Evolutionary conservation across 768 basidiomycete genomes (phyloP), one percentile per base, ranked within the genome.

Genomic region (Boletus barrowsii): DNA sequence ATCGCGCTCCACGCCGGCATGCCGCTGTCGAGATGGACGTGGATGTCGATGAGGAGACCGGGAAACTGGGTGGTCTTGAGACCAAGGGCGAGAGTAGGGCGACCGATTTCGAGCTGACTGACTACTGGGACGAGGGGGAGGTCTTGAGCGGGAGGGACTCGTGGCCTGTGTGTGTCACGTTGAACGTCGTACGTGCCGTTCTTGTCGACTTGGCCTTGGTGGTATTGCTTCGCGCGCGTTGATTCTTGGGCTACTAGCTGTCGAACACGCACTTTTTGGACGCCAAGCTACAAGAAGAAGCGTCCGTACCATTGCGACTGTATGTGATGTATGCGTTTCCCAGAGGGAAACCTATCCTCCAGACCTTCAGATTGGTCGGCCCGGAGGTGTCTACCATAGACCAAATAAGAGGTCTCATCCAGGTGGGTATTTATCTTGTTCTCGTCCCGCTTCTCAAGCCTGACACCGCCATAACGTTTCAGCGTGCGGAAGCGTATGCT

Each of bases 81-180:
- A 87, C 83, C 15, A 75, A 82, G 37, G 59, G 56, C 33, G 68
- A 74, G 36, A 67, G 66, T 22, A 69, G 69, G 10, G 87, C 84
- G 11, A 81, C 83, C 10, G 93, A 95, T 68, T 94, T 94, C 60
- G 93, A 95, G 71, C 77, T 94, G 20, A 79, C 84, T 11, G 92
- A 95, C 67, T 89, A 86, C 57, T 92, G 90, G 89, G 91, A 91
- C 62, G 89, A 90, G 58, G 93, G 93, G 0, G 86, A 84, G 53
- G 68, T 75, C 17, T 64, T 93, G 29, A 77, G 74, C 37, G 84
- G 84, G 2, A 74, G 83, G 56, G 81, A 87, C 2, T 60, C 65
- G 13, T 88, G 92, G 84, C 93, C 92, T 0, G 76, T 94, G 5
- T 83, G 83, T 56, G 72, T 93, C 24, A 92, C 90, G 2, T 66